Evolutionary conservation across 2,329 filamentous ascomycete genomes (phyloP).

Genomic region (Dactylellina haptotyla): DNA sequence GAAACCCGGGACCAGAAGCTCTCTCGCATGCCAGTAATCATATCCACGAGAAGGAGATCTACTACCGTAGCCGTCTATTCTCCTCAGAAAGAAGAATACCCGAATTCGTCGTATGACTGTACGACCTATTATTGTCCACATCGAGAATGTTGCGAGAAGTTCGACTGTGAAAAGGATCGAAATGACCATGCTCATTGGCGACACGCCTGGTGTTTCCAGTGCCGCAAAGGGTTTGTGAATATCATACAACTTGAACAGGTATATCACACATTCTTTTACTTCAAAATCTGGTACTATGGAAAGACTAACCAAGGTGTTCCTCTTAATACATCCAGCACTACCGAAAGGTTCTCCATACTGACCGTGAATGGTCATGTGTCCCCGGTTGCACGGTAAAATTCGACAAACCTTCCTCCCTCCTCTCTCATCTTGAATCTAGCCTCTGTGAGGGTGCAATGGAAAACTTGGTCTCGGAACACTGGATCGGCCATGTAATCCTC

Average conservation of each 20-base stretch:
- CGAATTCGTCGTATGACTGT: neutral
- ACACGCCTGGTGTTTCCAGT: slow-evolving; percentile 40
- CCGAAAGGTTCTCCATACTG: slow-evolving; percentile 26
- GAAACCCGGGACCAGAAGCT: slow-evolving; percentile 30
- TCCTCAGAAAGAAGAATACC: neutral
- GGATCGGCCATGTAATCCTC: slow-evolving; percentile 31
- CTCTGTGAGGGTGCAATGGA: neutral
- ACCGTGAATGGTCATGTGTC: slow-evolving; percentile 41
- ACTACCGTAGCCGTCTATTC: neutral
- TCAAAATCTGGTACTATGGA: neutral
- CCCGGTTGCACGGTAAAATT: slow-evolving; percentile 23
- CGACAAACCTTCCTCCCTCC: slow-evolving; percentile 22
- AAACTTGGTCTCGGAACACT: slow-evolving; percentile 21
- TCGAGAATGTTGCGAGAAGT: slow-evolving; percentile 3
- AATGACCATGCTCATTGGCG: slow-evolving; percentile 40
- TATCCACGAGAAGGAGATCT: neutral
- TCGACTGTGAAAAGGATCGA: slow-evolving; percentile 27
- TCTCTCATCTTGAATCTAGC: slow-evolving; percentile 21
- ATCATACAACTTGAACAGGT: slow-evolving; percentile 8
- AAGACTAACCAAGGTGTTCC: no score
- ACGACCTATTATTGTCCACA: slow-evolving; percentile 11
- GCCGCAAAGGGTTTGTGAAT: neutral
- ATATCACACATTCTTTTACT: neutral
- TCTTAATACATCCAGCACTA: slow-evolving; percentile 11
- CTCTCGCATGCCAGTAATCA: slow-evolving; percentile 11